Percentiles rank a stretch among this genome's conserved stretches.
These are phyloP conservation scores for Huntiella savannae DNA, from an alignment of 2,329 filamentous ascomycete genomes.

Conservation along the genomic window DNA sequence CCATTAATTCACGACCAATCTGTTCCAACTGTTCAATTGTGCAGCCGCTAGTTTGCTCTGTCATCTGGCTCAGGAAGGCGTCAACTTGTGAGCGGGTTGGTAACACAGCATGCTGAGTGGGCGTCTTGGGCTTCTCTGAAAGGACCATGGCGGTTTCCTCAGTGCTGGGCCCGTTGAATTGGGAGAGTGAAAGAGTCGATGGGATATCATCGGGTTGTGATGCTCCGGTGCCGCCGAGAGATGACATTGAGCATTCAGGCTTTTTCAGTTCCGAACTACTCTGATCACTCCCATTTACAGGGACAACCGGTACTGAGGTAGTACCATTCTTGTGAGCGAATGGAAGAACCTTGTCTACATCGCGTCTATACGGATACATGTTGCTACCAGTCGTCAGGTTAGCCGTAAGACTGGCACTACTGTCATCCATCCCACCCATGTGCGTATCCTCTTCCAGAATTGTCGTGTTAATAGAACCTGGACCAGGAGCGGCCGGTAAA, in stretches of 20 bases:
- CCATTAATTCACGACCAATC: conserved; percentile 79
- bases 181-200: background rate
- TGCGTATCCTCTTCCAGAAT: conserved; percentile 33
- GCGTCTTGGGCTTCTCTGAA: background rate
- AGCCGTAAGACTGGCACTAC: conserved; percentile 13
- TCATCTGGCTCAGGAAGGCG: conserved; percentile 42
- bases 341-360: conserved; percentile 28
- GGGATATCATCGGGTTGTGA: background rate
- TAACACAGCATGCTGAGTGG: conserved; percentile 14
- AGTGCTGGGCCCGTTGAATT: conserved; percentile 1
- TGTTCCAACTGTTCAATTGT: conserved; percentile 91
- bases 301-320: conserved; percentile 37
- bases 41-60: conserved; percentile 51
- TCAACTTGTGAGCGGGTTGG: conserved; percentile 31
- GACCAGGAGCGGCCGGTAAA: conserved; percentile 17
- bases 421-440: conserved; percentile 38
- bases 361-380: background rate
- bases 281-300: conserved; percentile 56
- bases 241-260: conserved; percentile 19
- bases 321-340: conserved; percentile 46
- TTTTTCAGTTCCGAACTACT: conserved; percentile 57
- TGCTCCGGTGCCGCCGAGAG: background rate
- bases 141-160: background rate
- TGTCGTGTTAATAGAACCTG: conserved; percentile 23
- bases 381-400: conserved; percentile 18